Percentiles rank a stretch among this genome's conserved stretches.
Conservation (phyloP, 106 monocot genomes). For the Dendrobium chrysotoxum region DNA sequence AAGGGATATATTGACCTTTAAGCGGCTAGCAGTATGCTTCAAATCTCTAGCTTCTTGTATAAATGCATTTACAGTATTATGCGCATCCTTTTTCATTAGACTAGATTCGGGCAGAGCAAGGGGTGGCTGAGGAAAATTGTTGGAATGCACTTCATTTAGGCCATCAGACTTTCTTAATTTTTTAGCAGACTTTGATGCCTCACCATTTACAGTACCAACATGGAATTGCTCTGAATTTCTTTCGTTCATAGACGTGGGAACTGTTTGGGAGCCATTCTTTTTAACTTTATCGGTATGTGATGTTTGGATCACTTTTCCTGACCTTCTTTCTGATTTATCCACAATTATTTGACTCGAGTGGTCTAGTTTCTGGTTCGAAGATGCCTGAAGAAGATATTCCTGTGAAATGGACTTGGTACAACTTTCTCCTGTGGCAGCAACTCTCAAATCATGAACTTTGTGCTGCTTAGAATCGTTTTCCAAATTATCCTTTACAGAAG, state of each 20-base stretch:
- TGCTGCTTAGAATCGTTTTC: constrained; percentile 1
- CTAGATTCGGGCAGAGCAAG: constrained; percentile 9
- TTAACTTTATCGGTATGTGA: too few species aligned
- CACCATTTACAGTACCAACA: constrained; percentile 24
- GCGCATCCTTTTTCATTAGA: constrained; percentile 41
- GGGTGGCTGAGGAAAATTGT: too few species aligned
- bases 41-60: constrained; percentile 36
- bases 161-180: constrained; percentile 24
- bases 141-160: too few species aligned
- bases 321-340: constrained; percentile 21
- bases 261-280: background rate
- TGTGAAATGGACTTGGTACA: constrained; percentile 1
- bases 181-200: constrained; percentile 19
- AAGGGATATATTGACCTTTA: constrained; percentile 16
- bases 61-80: constrained; percentile 30
- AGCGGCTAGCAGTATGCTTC: constrained; percentile 23
- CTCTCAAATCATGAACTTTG: constrained; percentile 9
- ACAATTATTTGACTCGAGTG: constrained; percentile 5
- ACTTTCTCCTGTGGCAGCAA: background rate
- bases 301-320: constrained; percentile 23
- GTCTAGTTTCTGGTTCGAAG: constrained; percentile 12
- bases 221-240: constrained; percentile 22
- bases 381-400: constrained; percentile 11
- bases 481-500: constrained; percentile 25
- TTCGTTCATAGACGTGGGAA: constrained; percentile 17